Evolutionary conservation across 2,329 filamentous ascomycete species (phyloP).

Genomic region (Salinomyces thailandicus): DNA sequence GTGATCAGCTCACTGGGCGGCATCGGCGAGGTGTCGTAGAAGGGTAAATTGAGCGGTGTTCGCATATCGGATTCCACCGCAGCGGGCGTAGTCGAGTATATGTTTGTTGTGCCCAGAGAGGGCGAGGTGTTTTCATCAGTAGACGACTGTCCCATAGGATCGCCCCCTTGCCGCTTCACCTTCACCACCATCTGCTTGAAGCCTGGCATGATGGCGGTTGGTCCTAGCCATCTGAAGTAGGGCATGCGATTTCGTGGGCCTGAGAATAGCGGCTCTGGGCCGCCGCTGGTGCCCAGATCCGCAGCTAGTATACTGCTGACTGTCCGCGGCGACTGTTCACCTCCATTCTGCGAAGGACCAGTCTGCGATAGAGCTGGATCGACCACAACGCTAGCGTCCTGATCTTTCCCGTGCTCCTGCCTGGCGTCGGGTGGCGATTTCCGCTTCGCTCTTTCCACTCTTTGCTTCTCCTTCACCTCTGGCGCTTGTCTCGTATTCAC

Average conservation of each 20-base stretch:
- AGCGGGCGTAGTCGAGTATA: slow-evolving; percentile 18
- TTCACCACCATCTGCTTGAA: slow-evolving; percentile 89
- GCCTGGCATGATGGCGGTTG: slow-evolving; percentile 80
- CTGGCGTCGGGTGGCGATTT: neutral
- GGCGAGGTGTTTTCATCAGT: slow-evolving; percentile 26
- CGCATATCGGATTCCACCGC: slow-evolving; percentile 30
- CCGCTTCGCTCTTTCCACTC: neutral
- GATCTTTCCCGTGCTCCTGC: neutral
- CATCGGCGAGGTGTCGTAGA: slow-evolving; percentile 64
- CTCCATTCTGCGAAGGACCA: neutral
- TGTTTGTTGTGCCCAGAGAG: slow-evolving; percentile 10
- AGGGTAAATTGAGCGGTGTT: slow-evolving; percentile 42
- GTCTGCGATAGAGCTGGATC: neutral
- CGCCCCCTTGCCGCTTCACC: slow-evolving; percentile 55
- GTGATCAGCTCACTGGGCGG: slow-evolving; percentile 67
- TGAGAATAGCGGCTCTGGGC: slow-evolving; percentile 19
- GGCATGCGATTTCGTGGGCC: slow-evolving; percentile 55
- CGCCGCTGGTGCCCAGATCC: neutral
- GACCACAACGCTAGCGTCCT: neutral
- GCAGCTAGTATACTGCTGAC: neutral
- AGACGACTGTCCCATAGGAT: slow-evolving; percentile 50
- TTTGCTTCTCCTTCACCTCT: slow-evolving; percentile 1
- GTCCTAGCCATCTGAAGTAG: slow-evolving; percentile 84
- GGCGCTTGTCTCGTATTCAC: slow-evolving; percentile 2
- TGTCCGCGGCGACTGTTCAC: neutral